Evolutionary conservation across 2,329 filamentous ascomycete genomes (phyloP).

Genomic region (Fusarium globosum): DNA sequence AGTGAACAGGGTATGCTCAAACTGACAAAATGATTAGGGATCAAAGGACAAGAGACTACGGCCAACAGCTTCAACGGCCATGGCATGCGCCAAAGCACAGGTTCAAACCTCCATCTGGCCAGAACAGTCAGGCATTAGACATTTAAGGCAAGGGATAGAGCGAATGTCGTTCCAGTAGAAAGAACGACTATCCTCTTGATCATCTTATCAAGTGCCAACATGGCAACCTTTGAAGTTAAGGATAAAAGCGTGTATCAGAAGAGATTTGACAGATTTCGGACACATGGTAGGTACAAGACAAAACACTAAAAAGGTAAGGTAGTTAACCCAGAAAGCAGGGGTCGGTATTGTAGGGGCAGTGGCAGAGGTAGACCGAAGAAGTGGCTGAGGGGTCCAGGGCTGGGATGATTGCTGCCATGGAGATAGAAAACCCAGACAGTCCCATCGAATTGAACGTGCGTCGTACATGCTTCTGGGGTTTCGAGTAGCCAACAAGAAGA

Average conservation of each 20-base stretch:
- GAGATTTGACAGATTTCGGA: slow-evolving; percentile 48
- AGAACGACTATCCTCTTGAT: slow-evolving; percentile 54
- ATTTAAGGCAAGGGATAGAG: slow-evolving; percentile 35
- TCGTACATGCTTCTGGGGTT: slow-evolving; percentile 26
- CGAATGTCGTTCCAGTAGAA: slow-evolving; percentile 50
- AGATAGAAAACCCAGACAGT: slow-evolving; percentile 23
- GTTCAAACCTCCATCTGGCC: slow-evolving; percentile 21
- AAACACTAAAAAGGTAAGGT: slow-evolving; percentile 14
- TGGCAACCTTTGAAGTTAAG: slow-evolving; percentile 23
- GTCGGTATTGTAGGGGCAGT: slow-evolving; percentile 11
- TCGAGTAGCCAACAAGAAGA: slow-evolving; percentile 41
- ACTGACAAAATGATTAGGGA: slow-evolving; percentile 19
- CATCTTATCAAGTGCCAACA: slow-evolving; percentile 53
- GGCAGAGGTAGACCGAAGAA: slow-evolving; percentile 28
- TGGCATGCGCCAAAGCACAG: slow-evolving; percentile 8
- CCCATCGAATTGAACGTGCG: slow-evolving; percentile 32
- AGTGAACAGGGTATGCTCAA: slow-evolving; percentile 25
- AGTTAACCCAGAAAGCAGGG: slow-evolving; percentile 21
- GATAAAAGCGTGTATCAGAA: slow-evolving; percentile 56
- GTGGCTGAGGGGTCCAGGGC: slow-evolving; percentile 35
- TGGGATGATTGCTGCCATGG: slow-evolving; percentile 11
- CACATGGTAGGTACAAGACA: slow-evolving; percentile 17
- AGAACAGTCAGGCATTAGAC: slow-evolving; percentile 34
- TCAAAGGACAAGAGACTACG: slow-evolving; percentile 23
- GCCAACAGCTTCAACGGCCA: slow-evolving; percentile 10